A percentile compares a stretch with the other conserved stretches of the same genome.
Evolutionary conservation across 1,284 basidiomycete species (phyloP).

Genomic region (Trichosporon ovoides): DNA sequence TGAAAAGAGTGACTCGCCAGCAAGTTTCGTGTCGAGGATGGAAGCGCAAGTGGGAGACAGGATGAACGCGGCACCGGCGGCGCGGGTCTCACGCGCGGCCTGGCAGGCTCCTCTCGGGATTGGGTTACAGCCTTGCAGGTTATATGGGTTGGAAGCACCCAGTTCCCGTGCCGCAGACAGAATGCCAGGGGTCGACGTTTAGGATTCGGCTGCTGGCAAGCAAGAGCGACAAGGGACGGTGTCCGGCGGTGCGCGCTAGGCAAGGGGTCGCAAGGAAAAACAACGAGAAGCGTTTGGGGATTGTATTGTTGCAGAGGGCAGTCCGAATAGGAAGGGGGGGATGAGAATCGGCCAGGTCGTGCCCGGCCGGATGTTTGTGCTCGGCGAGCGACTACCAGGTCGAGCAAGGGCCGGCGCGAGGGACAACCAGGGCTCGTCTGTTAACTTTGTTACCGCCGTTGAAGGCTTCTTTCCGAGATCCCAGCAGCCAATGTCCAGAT

Average conservation of each 20-base stretch:
- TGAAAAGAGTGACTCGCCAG: constrained; percentile 1
- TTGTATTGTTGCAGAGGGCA: background rate
- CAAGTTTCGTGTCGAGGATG: background rate
- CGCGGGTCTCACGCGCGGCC: constrained; percentile 4
- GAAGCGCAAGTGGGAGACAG: background rate
- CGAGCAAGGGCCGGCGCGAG: background rate
- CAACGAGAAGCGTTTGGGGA: background rate
- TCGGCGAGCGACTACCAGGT: background rate
- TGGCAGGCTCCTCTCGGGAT: background rate
- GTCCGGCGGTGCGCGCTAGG: constrained; percentile 4
- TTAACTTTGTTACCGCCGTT: constrained; percentile 5
- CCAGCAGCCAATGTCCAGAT: background rate
- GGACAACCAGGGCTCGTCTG: constrained; percentile 1
- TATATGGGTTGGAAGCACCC: constrained; percentile 6
- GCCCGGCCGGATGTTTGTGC: background rate
- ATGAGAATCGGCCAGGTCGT: background rate
- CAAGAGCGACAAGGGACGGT: background rate
- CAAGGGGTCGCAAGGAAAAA: constrained; percentile 5
- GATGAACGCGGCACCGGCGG: background rate
- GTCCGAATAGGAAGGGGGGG: background rate
- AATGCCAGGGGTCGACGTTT: constrained; percentile 2
- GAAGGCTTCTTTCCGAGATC: background rate
- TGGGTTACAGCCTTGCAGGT: constrained; percentile 2
- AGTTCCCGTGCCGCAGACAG: constrained; percentile 4
- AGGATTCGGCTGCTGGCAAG: background rate